phyloP scores from a whole-genome alignment of 2,329 filamentous ascomycete genomes.

The Hypomyces perniciosus region DNA sequence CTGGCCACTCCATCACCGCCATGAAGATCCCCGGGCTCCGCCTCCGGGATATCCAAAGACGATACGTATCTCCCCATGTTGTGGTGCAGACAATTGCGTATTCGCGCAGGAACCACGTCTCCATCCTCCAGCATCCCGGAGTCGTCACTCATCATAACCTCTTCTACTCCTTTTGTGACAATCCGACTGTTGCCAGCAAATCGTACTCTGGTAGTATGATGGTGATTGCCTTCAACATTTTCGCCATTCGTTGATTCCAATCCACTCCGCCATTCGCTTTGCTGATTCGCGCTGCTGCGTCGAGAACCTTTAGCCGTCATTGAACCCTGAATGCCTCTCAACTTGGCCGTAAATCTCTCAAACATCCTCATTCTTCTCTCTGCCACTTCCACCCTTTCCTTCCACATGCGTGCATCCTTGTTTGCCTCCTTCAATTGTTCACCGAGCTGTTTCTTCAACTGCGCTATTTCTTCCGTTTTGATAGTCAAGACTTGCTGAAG shows the following conservation, averaged over 20 bases:
- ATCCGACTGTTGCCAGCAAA: neutral
- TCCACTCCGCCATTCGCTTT: neutral
- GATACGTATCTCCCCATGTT: neutral
- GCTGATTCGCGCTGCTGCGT: neutral
- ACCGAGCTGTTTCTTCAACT: conserved; percentile 18
- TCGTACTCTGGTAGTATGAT: conserved; percentile 2
- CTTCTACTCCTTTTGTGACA: neutral
- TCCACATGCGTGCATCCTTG: conserved; percentile 40
- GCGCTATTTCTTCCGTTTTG: too few species aligned
- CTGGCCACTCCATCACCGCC: conserved; percentile 7
- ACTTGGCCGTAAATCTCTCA: conserved; percentile 34
- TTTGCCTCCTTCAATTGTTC: conserved; percentile 40
- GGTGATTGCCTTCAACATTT: neutral
- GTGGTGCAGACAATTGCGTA: conserved; percentile 22
- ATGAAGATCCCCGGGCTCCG: neutral
- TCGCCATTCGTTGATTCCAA: neutral
- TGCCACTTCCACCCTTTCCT: conserved; percentile 47
- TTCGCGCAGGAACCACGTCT: conserved; percentile 20
- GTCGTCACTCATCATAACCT: conserved; percentile 15
- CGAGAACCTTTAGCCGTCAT: neutral
- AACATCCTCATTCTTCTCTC: conserved; percentile 47
- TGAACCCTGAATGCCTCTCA: conserved; percentile 27
- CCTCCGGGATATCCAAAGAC: too few species aligned
- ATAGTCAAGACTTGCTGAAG: too few species aligned
- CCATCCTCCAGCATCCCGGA: conserved; percentile 22